Base-by-base conservation (phyloP, 345 rosid genomes). In the Crucihimalaya himalaica region DNA sequence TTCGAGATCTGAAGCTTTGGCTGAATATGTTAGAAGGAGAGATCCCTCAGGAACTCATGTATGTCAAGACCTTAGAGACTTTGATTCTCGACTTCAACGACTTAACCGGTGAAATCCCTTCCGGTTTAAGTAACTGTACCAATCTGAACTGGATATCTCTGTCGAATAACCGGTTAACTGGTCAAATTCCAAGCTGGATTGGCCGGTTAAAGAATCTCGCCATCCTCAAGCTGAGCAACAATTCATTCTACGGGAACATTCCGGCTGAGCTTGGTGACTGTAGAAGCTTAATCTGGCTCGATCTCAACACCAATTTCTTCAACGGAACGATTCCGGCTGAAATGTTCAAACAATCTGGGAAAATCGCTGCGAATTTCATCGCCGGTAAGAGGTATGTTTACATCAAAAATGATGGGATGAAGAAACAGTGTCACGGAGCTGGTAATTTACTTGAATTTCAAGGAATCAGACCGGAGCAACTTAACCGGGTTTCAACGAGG, bases 201-300 rank as follows among this genome's bases (percentile, higher is more conserved):
- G 99, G 99, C 8, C 76, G 81, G 55, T 88, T 95, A 58, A 76
- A 84, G 7, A 86, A 66, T 62, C 92, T 95, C 1, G 92, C 98
- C 0, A 95, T 95, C 73, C 93, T 95, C 64, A 95, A 89, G 77
- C 86, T 95, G 29, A 95, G 99, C 83, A 90, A 92, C 79, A 95
- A 95, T 78, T 83, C 98, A 0, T 86, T 95, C 71, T 66, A 58
- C 8, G 99, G 98, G 1, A 80, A 84, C 29, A 90, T 95, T 59
- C 99, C 99, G 2, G 86, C 84, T 0, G 92, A 92, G 93, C 90
- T 95, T 3, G 99, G 99, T 1, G 91, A 95, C 23, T 87, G 94
- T 56, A 70, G 80, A 16, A 95, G 99, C 86, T 80, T 95, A 79
- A 86, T 95, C 51, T 95, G 99, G 99, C 71, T 95, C 65, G 99